A percentile compares a stretch with the other conserved stretches of the same genome.
Conservation (phyloP, 768 basidiomycete species). For the Calocera viscosa region DNA sequence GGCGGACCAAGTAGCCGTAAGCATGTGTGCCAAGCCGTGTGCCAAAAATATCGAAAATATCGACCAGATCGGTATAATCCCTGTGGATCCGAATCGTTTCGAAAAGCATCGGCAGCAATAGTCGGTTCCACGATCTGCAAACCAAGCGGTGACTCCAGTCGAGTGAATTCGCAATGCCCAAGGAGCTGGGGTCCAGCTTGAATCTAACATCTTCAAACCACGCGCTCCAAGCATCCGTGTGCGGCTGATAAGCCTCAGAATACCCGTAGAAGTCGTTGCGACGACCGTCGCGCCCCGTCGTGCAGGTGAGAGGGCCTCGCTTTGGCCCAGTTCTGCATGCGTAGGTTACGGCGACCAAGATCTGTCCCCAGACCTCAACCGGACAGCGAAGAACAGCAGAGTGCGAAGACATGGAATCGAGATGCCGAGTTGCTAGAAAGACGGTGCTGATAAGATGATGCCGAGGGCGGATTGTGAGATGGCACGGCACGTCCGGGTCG, state of each 20-base stretch:
- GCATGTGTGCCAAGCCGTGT: not conserved
- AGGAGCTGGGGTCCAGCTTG: not conserved
- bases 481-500: too few relatives aligned
- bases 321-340: too few relatives aligned
- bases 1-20: not conserved
- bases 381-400: too few relatives aligned
- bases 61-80: not conserved
- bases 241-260: not conserved
- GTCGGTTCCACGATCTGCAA: not conserved
- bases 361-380: too few relatives aligned
- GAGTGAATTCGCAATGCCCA: not conserved
- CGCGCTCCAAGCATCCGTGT: not conserved
- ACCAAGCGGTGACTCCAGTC: not conserved
- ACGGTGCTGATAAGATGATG: too few relatives aligned
- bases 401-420: too few relatives aligned
- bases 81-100: not conserved
- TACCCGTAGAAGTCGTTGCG: too few relatives aligned
- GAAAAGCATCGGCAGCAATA: not conserved
- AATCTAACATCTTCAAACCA: not conserved
- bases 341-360: too few relatives aligned
- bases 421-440: too few relatives aligned
- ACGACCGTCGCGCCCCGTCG: too few relatives aligned
- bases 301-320: too few relatives aligned
- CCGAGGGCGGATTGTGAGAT: too few relatives aligned
- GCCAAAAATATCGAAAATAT: not conserved